These are phyloP conservation scores for Talaromyces proteolyticus DNA, from an alignment of 495 filamentous ascomycete species.

Conservation along the genomic window DNA sequence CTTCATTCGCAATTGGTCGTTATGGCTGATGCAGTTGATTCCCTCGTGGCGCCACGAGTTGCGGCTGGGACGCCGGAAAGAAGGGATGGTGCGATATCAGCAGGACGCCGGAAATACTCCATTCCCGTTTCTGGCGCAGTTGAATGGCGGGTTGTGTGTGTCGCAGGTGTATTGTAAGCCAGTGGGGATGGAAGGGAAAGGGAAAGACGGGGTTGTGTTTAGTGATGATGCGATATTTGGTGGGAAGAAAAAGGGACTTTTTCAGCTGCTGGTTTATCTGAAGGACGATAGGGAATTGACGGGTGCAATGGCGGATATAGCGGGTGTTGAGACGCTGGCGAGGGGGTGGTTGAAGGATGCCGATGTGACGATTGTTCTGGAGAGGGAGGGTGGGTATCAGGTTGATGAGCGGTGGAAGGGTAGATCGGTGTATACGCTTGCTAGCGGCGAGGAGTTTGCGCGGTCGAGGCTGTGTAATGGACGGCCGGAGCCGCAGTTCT, in stretches of 20 bases:
- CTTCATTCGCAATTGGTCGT: conserved; percentile 26
- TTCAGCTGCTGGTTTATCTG: conserved; percentile 22
- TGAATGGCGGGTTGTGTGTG: conserved; percentile 22
- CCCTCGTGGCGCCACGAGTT: conserved; percentile 20
- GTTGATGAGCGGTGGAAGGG: not conserved
- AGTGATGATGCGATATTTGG: conserved; percentile 23
- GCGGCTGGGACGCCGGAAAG: conserved; percentile 18
- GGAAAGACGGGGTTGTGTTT: conserved; percentile 11
- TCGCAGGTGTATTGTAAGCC: conserved; percentile 26
- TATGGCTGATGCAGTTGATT: conserved; percentile 26
- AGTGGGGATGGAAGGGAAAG: not conserved
- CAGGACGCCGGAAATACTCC: conserved; percentile 22
- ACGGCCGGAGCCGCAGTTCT: conserved; percentile 15
- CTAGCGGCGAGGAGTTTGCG: conserved; percentile 16
- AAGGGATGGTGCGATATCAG: conserved; percentile 19
- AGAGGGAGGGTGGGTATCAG: not conserved
- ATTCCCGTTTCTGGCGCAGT: no score
- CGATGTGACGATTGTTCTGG: conserved; percentile 14
- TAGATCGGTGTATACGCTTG: conserved; percentile 10
- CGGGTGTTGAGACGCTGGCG: conserved; percentile 10
- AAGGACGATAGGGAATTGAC: conserved; percentile 4
- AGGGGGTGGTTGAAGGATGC: conserved; percentile 9
- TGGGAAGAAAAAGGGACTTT: conserved; percentile 12
- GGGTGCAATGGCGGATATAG: conserved; percentile 1
- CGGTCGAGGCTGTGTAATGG: conserved; percentile 14